These are phyloP conservation scores for Rhynchosporium agropyri DNA, from an alignment of 2,329 filamentous ascomycete species.

Conservation along the genomic window DNA sequence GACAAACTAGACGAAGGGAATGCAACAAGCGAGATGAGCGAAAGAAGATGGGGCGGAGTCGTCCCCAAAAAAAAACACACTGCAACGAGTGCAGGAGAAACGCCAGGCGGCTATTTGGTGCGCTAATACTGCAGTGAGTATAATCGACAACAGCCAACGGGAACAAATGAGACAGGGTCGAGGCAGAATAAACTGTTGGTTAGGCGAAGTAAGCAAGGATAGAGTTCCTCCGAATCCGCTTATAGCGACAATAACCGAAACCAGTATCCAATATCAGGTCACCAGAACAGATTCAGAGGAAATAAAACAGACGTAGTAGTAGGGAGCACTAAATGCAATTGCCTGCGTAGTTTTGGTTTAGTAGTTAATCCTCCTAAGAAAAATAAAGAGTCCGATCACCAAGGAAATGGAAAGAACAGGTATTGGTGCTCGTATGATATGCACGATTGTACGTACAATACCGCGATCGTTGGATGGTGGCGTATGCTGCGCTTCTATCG, in stretches of 20 bases:
- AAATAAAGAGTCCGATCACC: no score
- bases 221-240: constrained; percentile 16
- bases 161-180: neutral
- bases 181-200: neutral
- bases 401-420: no score
- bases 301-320: neutral
- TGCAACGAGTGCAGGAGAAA: constrained; percentile 7
- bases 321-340: neutral
- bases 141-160: neutral
- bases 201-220: constrained; percentile 7
- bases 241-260: neutral
- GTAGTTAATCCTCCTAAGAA: no score
- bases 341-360: no score
- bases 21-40: neutral
- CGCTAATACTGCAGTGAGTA: constrained; percentile 19
- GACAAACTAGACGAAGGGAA: neutral
- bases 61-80: neutral
- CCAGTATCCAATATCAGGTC: neutral
- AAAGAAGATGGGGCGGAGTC: neutral
- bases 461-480: neutral
- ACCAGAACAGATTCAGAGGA: neutral
- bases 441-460: constrained; percentile 14
- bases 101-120: constrained; percentile 18
- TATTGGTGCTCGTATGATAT: constrained; percentile 10
- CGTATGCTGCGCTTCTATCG: neutral